These are phyloP conservation scores for Populus tremula DNA, from an alignment of 345 rosid genomes.

Conservation along the genomic window DNA sequence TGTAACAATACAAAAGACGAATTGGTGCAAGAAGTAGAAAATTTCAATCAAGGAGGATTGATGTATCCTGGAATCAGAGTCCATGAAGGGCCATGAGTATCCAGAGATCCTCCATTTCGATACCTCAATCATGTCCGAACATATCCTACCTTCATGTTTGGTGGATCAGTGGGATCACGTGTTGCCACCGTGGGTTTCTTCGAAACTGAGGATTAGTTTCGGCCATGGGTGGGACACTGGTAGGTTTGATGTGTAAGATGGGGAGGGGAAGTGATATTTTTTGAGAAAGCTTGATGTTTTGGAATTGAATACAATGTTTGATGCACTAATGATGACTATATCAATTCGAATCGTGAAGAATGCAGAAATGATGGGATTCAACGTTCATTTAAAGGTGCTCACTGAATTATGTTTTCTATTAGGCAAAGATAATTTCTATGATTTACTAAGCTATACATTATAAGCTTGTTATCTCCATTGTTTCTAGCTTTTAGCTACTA, in stretches of 20 bases:
- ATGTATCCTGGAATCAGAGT: slow-evolving; percentile 32
- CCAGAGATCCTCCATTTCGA: slow-evolving; percentile 42
- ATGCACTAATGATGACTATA: no score
- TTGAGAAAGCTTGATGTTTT: neutral
- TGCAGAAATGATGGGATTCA: neutral
- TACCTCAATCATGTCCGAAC: slow-evolving; percentile 78
- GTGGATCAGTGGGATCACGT: slow-evolving; percentile 82
- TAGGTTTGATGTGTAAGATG: neutral
- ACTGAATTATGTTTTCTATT: no score
- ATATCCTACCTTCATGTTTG: slow-evolving; percentile 85
- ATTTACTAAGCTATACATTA: no score
- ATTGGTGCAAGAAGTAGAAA: slow-evolving; percentile 69
- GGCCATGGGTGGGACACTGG: neutral
- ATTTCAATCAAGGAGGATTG: slow-evolving; percentile 52
- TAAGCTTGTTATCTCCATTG: no score
- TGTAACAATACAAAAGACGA: slow-evolving; percentile 90
- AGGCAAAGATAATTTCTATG: neutral
- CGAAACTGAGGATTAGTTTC: slow-evolving; percentile 40
- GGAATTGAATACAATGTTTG: neutral
- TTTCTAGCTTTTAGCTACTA: no score
- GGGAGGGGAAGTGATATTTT: neutral
- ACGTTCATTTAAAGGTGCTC: neutral
- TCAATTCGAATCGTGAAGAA: neutral
- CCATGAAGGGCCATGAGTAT: slow-evolving; percentile 40
- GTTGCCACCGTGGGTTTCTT: slow-evolving; percentile 86